A percentile compares a stretch with the other conserved stretches of the same genome.
Evolutionary conservation across 768 basidiomycete genomes (phyloP).

Genomic region (Rhodotorula babjevae): DNA sequence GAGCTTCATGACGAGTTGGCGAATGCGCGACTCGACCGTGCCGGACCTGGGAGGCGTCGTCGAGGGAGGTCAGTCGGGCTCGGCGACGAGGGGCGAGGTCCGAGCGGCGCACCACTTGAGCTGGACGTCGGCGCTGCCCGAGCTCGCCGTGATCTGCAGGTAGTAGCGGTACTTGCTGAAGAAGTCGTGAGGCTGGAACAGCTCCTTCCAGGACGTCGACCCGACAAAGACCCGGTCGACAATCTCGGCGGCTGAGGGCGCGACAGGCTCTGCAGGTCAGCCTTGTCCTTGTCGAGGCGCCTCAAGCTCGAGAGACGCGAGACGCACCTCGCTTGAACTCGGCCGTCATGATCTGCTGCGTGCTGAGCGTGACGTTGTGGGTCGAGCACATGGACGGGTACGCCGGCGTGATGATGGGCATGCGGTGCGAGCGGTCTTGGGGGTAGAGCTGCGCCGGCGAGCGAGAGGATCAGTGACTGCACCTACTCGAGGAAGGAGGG

Average conservation of each 20-base stretch:
- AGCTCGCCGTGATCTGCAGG: conserved; percentile 88
- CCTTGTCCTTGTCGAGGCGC: too few species aligned
- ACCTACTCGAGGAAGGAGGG: neutral
- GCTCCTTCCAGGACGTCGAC: conserved; percentile 77
- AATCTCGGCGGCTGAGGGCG: conserved; percentile 69
- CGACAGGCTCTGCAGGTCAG: neutral
- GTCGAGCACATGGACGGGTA: conserved; percentile 99
- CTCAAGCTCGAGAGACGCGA: neutral
- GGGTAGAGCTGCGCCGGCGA: conserved; percentile 65
- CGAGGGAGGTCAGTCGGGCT: neutral
- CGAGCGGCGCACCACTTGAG: conserved; percentile 71
- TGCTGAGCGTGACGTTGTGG: conserved; percentile 93
- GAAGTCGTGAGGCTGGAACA: conserved; percentile 94
- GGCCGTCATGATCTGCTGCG: conserved; percentile 90
- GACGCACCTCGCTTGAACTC: conserved; percentile 84
- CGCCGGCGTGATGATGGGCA: conserved; percentile 99
- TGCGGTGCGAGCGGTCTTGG: conserved; percentile 84
- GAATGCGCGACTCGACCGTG: conserved; percentile 94
- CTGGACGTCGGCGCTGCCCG: conserved; percentile 74
- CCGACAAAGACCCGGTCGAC: conserved; percentile 78
- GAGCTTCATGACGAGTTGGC: conserved; percentile 95
- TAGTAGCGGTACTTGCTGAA: conserved; percentile 96
- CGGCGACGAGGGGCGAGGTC: conserved; percentile 4
- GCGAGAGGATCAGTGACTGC: neutral
- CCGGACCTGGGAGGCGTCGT: conserved; percentile 59